A percentile compares a stretch with the other conserved stretches of the same genome.
Conservation (phyloP, 129 eudicot genomes). For the Mikania micrantha region DNA sequence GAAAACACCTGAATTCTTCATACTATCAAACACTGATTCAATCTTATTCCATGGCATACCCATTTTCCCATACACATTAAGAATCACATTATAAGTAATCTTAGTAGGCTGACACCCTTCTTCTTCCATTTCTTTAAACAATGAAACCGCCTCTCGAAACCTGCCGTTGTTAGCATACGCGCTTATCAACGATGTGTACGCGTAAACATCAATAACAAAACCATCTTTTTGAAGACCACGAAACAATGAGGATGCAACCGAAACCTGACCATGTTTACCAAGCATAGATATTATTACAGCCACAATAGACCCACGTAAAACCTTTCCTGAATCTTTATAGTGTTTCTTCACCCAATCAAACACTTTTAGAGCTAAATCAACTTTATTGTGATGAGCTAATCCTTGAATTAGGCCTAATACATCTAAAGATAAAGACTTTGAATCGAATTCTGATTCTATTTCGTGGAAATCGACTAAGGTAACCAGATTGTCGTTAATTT, state of each 20-base stretch:
- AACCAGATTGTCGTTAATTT: constrained; percentile 27
- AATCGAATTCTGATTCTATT: constrained; percentile 9
- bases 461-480: constrained; percentile 25
- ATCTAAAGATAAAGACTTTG: constrained; percentile 44
- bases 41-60: constrained; percentile 91
- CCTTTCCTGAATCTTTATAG: constrained; percentile 26
- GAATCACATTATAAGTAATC: constrained; percentile 77
- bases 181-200: constrained; percentile 65
- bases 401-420: constrained; percentile 67
- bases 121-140: constrained; percentile 77
- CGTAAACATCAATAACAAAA: constrained; percentile 61
- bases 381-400: constrained; percentile 55
- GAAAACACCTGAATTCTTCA: constrained; percentile 54
- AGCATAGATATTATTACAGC: constrained; percentile 63
- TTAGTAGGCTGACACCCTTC: constrained; percentile 76
- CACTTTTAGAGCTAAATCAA: constrained; percentile 59
- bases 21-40: constrained; percentile 39
- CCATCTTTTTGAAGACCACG: constrained; percentile 60
- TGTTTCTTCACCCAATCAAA: constrained; percentile 52
- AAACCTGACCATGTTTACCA: constrained; percentile 66
- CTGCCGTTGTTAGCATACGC: constrained; percentile 67
- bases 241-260: constrained; percentile 57
- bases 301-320: constrained; percentile 55
- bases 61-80: constrained; percentile 91
- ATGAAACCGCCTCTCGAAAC: constrained; percentile 71